phyloP scores from a whole-genome alignment of 371 early-diverging fungal species.

The Mortierella sp. region DNA sequence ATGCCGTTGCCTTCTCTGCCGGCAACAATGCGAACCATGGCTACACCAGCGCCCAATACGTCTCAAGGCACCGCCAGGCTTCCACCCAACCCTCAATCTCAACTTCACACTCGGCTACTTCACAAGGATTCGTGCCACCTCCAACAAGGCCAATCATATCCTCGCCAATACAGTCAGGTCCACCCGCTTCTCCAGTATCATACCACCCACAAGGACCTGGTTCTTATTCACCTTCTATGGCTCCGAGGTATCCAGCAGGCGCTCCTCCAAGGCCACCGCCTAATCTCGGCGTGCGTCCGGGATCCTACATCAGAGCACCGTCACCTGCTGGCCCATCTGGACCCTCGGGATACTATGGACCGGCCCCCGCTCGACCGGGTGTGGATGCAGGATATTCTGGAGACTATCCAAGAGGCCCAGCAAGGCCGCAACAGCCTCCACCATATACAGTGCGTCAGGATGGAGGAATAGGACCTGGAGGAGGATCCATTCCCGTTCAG shows the following conservation, averaged over 20 bases:
- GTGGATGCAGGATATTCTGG: conserved; percentile 18
- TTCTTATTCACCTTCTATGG: conserved; percentile 18
- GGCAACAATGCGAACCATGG: conserved; percentile 43
- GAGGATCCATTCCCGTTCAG: conserved; percentile 10
- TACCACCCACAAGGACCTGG: conserved; percentile 11
- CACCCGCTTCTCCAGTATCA: conserved; percentile 1
- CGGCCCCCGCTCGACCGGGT: conserved; percentile 29
- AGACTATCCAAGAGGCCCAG: conserved; percentile 30
- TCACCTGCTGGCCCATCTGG: conserved; percentile 19
- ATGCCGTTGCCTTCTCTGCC: conserved; percentile 9
- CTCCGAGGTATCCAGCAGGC: conserved; percentile 22
- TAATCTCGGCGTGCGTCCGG: conserved; percentile 28
- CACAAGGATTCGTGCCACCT: conserved; percentile 32
- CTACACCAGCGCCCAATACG: conserved; percentile 52
- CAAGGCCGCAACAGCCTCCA: conserved; percentile 14
- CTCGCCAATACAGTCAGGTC: conserved; percentile 21
- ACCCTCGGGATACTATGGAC: conserved; percentile 22
- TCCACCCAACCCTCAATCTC: conserved; percentile 16
- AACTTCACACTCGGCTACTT: conserved; percentile 7
- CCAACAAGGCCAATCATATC: conserved; percentile 28
- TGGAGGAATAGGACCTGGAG: conserved; percentile 22
- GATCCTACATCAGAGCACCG: conserved; percentile 21
- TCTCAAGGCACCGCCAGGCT: conserved; percentile 46
- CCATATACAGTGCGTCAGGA: conserved; percentile 27
- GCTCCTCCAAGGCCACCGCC: conserved; percentile 33